Conservation (phyloP, 2,329 filamentous ascomycete species). For the Talaromyces sp. region DNA sequence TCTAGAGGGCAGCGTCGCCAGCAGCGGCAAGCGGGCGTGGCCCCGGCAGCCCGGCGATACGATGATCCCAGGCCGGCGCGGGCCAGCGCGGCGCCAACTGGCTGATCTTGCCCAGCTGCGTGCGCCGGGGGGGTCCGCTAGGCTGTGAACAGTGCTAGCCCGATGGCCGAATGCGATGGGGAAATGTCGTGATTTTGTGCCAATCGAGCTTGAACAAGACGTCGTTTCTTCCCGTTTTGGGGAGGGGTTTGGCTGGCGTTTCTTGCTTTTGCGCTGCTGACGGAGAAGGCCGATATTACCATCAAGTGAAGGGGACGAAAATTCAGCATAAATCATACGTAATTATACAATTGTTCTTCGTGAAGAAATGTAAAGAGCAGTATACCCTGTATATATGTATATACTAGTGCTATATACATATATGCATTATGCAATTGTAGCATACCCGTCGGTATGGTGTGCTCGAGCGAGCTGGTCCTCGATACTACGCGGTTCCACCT, state of each 20-base stretch:
- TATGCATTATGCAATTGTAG: background rate
- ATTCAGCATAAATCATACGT: too few species aligned
- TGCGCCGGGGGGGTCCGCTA: background rate
- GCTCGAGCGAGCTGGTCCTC: background rate
- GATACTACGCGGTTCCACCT: background rate
- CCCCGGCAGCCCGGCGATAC: background rate
- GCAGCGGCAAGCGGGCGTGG: background rate
- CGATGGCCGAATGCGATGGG: constrained; percentile 40
- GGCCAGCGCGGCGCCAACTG: background rate
- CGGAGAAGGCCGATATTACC: background rate
- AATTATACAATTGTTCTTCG: too few species aligned
- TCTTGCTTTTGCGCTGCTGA: background rate
- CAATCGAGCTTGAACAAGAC: background rate
- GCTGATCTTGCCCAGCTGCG: background rate
- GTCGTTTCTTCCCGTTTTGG: background rate
- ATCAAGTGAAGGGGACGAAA: too few species aligned
- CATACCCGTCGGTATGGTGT: background rate
- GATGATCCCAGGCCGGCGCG: background rate
- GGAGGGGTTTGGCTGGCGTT: background rate
- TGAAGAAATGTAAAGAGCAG: too few species aligned
- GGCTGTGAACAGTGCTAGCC: constrained; percentile 14
- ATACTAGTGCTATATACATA: too few species aligned
- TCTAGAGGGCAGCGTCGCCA: background rate
- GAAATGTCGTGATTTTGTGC: constrained; percentile 36
- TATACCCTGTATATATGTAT: too few species aligned